Percentiles rank a stretch among this genome's conserved stretches.
These are phyloP conservation scores for Nakazawaea ernobii DNA, from an alignment of 805 yeast genomes.

Conservation along the genomic window DNA sequence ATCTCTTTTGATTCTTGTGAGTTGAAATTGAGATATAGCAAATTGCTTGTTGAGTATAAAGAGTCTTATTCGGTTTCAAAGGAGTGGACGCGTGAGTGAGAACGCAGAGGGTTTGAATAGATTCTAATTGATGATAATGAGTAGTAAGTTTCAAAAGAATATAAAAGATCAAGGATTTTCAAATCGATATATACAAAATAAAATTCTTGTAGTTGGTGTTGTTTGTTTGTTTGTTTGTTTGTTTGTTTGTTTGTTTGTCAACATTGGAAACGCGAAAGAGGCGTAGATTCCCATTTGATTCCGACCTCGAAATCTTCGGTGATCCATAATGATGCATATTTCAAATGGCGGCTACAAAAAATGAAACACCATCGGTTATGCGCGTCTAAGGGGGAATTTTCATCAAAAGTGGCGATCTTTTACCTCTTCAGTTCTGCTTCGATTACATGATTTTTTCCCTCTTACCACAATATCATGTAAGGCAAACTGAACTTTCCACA, in stretches of 20 bases:
- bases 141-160: background rate
- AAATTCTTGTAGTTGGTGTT: background rate
- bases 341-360: background rate
- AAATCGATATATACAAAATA: background rate
- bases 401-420: background rate
- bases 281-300: no score
- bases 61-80: conserved; percentile 4
- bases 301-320: background rate
- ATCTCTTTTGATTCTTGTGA: background rate
- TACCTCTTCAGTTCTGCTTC: background rate
- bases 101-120: background rate
- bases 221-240: background rate
- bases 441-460: background rate
- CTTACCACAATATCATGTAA: no score
- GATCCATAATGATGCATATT: background rate
- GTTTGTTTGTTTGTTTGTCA: background rate
- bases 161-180: background rate
- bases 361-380: conserved; percentile 5
- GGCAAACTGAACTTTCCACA: no score
- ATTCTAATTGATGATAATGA: background rate
- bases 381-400: conserved; percentile 1
- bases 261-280: background rate
- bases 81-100: conserved; percentile 19
- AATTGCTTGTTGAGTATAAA: background rate
- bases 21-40: no score